Evolutionary conservation across 805 yeast species (phyloP), one percentile per base, ranked within the genome.

Genomic region (Kodamaea jinghongensis): DNA sequence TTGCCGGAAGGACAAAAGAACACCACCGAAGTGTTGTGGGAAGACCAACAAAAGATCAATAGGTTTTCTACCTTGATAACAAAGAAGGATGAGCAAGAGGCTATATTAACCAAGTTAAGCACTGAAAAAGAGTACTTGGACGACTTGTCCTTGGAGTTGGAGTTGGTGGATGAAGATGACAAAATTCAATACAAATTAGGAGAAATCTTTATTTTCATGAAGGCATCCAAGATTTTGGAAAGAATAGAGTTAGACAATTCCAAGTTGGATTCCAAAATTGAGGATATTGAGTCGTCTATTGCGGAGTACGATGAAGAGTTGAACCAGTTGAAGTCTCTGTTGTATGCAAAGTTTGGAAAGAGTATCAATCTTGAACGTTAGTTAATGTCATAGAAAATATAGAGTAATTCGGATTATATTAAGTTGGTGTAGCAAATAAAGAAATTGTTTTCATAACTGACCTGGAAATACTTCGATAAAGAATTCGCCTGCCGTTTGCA

Each of bases 21-120:
- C 54, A 71, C 72, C 4, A 60, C 71, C 0, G 86, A 83, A 47
- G 95, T 85, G 17, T 63, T 73, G 17, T 81, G 87, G 83, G 86
- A 78, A 42, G 98, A 91, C 59, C 99, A 91, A 65, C 81, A 85
- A 56, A 78, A 78, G 56, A 91, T 91, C 67, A 93, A 91, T 63
- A 79, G 79, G 58, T 91, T 93, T 57, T 86, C 96, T 11, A 84
- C 89, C 33, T 70, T 89, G 46, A 86, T 89, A 44, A 70, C 81
- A 48, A 79, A 82, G 44, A 81, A 83, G 49, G 88, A 86, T 48
- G 71, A 71, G 13, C 58, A 81, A 10, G 67, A 73, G 23, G 73
- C 63, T 13, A 72, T 72, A 36, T 65, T 85, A 26, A 63, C 67
- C 14, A 63, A 64, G 39, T 67, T 72, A 45, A 68, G 73, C 49